A percentile compares a stretch with the other conserved stretches of the same genome.
phyloP scores from a whole-genome alignment of 2,329 filamentous ascomycete genomes.

The Pseudogymnoascus sp. region DNA sequence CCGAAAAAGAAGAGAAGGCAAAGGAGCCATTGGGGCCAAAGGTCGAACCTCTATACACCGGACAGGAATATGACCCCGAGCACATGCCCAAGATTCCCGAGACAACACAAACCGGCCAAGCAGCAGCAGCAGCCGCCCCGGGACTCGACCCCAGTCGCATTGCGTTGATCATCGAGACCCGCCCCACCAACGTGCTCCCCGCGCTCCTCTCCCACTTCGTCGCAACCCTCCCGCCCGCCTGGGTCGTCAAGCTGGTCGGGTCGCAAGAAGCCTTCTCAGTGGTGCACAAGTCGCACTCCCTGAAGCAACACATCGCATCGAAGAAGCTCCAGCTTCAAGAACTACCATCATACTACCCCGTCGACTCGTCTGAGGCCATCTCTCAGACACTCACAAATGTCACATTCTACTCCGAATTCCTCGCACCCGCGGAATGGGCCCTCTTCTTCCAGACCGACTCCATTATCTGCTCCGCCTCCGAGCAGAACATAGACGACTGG shows the following conservation, averaged over 20 bases:
- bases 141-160: conserved; percentile 9
- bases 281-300: conserved; percentile 16
- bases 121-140: background rate
- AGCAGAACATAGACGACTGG: conserved; percentile 21
- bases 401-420: conserved; percentile 18
- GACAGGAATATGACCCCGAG: background rate
- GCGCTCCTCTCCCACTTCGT: conserved; percentile 13
- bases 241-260: conserved; percentile 13
- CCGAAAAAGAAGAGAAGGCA: background rate
- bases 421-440: conserved; percentile 18
- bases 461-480: conserved; percentile 21
- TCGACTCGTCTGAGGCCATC: conserved; percentile 16
- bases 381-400: conserved; percentile 20
- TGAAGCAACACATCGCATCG: conserved; percentile 16
- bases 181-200: conserved; percentile 12
- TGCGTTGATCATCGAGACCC: conserved; percentile 14
- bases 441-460: conserved; percentile 24
- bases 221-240: conserved; percentile 12
- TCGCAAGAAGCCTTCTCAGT: conserved; percentile 13
- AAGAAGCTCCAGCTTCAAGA: conserved; percentile 17
- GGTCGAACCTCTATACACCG: conserved; percentile 8
- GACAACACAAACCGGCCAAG: background rate
- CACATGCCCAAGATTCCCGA: conserved; percentile 3
- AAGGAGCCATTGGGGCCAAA: background rate
- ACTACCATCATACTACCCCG: conserved; percentile 8